A percentile compares a stretch with the other conserved stretches of the same genome.
Evolutionary conservation across 208 protist genomes (phyloP).

Genomic region (Angomonas deanei): DNA sequence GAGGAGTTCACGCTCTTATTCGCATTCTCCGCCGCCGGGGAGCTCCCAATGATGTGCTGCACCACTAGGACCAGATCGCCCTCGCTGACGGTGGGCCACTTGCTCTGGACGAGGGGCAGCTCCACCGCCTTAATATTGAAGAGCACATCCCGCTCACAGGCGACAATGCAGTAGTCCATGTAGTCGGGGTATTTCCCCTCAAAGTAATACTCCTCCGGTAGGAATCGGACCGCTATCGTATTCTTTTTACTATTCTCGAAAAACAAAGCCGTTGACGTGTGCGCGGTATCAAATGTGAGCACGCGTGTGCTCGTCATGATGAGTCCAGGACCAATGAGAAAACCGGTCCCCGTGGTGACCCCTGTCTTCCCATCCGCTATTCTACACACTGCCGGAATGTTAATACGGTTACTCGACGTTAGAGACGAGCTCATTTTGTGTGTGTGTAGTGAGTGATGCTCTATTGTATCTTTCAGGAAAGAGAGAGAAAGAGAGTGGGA

Average conservation of each 20-base stretch:
- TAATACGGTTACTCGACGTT: slow-evolving; percentile 63
- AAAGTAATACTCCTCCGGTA: slow-evolving; percentile 75
- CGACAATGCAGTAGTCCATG: slow-evolving; percentile 90
- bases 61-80: slow-evolving; percentile 82
- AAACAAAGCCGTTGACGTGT: slow-evolving; percentile 64
- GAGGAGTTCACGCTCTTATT: background rate
- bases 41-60: slow-evolving; percentile 66
- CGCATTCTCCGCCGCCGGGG: background rate
- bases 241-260: slow-evolving; percentile 88
- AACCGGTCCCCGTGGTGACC: slow-evolving; percentile 20
- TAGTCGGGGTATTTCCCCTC: slow-evolving; percentile 69
- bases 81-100: slow-evolving; percentile 74
- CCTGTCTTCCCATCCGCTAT: slow-evolving; percentile 27
- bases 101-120: slow-evolving; percentile 56
- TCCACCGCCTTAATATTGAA: slow-evolving; percentile 70
- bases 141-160: slow-evolving; percentile 61
- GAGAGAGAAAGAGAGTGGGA: slow-evolving; percentile 8
- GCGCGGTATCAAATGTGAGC: slow-evolving; percentile 47
- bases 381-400: slow-evolving; percentile 86
- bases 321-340: slow-evolving; percentile 54
- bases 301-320: slow-evolving; percentile 64
- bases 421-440: slow-evolving; percentile 21
- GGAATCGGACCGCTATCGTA: slow-evolving; percentile 50
- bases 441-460: background rate
- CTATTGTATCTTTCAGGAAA: background rate